Percentiles rank a stretch among this genome's conserved stretches.
phyloP scores from a whole-genome alignment of 352 stramenopile genomes.

The Aphanomyces cochlioides region DNA sequence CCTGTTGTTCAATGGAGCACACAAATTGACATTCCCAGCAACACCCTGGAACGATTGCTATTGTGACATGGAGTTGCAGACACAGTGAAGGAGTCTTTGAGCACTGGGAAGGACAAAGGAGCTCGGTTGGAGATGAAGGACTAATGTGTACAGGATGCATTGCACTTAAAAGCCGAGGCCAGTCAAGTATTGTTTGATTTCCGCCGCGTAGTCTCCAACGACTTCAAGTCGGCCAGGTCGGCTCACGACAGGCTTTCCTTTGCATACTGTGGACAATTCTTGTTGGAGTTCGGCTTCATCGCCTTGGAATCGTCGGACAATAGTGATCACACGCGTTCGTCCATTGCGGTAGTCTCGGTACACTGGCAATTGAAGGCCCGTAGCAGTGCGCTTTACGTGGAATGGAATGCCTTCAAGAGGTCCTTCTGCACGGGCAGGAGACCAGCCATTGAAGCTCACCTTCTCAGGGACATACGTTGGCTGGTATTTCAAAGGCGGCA shows the following conservation, averaged over 20 bases:
- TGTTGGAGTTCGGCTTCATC: slow-evolving; percentile 68
- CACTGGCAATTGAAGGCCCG: slow-evolving; percentile 76
- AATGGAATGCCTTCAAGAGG: slow-evolving; percentile 66
- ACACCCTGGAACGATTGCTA: no score
- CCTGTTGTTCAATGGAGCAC: no score
- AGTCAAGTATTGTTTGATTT: slow-evolving; percentile 81
- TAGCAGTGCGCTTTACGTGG: slow-evolving; percentile 73
- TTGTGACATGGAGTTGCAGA: no score
- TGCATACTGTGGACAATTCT: slow-evolving; percentile 84
- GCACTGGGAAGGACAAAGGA: no score
- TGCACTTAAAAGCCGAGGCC: slow-evolving; percentile 71
- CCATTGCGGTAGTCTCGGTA: slow-evolving; percentile 85
- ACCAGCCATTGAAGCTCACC: slow-evolving; percentile 88
- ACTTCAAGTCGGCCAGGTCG: slow-evolving; percentile 76
- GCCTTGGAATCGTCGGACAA: slow-evolving; percentile 74
- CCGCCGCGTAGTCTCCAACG: slow-evolving; percentile 58
- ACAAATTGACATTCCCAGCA: no score
- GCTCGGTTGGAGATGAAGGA: no score
- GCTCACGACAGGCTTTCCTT: slow-evolving; percentile 63
- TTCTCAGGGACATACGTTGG: slow-evolving; percentile 74
- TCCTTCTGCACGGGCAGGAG: slow-evolving; percentile 53
- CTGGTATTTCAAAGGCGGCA: slow-evolving; percentile 77
- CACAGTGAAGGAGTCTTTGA: no score
- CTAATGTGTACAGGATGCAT: no score
- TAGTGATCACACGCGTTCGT: slow-evolving; percentile 81